Evolutionary conservation across 805 yeast genomes (phyloP), one percentile per base, ranked within the genome.

Genomic region (Saccharomycopsis sp.): DNA sequence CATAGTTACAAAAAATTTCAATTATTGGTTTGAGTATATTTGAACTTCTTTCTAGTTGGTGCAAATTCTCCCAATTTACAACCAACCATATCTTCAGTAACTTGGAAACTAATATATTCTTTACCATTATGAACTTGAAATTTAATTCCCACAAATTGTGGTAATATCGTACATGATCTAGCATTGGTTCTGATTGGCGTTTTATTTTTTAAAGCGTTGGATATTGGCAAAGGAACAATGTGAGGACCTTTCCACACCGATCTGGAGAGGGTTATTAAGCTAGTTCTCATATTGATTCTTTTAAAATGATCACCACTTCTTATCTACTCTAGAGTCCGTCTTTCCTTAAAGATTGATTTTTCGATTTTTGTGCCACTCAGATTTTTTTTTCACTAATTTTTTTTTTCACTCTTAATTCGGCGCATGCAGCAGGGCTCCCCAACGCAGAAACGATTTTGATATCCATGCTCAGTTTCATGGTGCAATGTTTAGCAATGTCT

Each of bases 71-170:
- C 98, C 45, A 93, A 68, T 61, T 90, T 93, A 54, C 81, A 76
- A 16, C 98, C 98, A 49, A 93, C 96, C 98, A 93, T 93, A 56
- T 93, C 93, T 60, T 93, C 97, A 6, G 83, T 77, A 23, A 93
- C 75, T 53, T 81, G 86, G 43, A 93, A 73, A 41, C 87, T 86
- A 32, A 88, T 95, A 59, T 89, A 93, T 55, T 87, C 95, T 59
- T 83, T 85, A 23, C 98, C 98, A 64, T 93, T 93, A 66, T 93
- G 98, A 28, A 93, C 85, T 64, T 93, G 95, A 63, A 93, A 93
- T 56, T 80, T 83, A 45, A 93, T 70, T 3, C 98, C 98, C 27
- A 93, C 96, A 65, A 93, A 90, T 60, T 87, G 95, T 17, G 98
- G 98, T 40, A 93, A 68, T 44, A 93, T 85, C 16, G 97, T 93